Evolutionary conservation across 345 rosid genomes (phyloP).

Genomic region (Gossypium ekmanianum): DNA sequence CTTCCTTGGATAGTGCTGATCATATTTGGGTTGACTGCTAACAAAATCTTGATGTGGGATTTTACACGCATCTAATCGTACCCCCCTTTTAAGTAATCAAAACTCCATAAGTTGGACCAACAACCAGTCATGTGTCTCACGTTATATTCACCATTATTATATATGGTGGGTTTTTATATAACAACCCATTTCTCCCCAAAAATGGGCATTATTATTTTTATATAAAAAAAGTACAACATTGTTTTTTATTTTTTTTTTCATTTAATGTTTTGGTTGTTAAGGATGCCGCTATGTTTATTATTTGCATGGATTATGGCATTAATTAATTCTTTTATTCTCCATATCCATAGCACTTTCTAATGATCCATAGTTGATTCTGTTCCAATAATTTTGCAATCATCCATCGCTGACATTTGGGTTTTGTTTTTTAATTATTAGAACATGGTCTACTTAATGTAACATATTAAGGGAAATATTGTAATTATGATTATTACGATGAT

Average conservation of each 20-base stretch:
- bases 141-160: neutral
- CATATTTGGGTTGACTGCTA: neutral
- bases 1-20: neutral
- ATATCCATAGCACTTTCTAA: neutral
- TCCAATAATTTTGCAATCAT: slow-evolving; percentile 1
- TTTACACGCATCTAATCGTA: neutral
- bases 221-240: neutral
- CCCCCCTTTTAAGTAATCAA: neutral
- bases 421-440: neutral
- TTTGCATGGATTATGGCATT: neutral
- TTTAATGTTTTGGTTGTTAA: neutral
- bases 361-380: neutral
- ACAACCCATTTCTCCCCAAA: neutral
- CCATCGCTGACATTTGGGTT: neutral
- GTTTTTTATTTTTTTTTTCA: neutral
- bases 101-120: neutral
- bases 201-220: neutral
- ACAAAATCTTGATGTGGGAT: slow-evolving; percentile 5
- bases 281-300: neutral
- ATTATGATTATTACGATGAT: neutral
- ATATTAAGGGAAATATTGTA: neutral
- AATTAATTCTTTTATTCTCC: neutral
- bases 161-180: neutral
- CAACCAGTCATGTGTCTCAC: slow-evolving; percentile 7
- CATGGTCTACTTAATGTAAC: neutral